These are phyloP conservation scores for Blastobotrys muscicola DNA, from an alignment of 805 yeast genomes.

Conservation along the genomic window DNA sequence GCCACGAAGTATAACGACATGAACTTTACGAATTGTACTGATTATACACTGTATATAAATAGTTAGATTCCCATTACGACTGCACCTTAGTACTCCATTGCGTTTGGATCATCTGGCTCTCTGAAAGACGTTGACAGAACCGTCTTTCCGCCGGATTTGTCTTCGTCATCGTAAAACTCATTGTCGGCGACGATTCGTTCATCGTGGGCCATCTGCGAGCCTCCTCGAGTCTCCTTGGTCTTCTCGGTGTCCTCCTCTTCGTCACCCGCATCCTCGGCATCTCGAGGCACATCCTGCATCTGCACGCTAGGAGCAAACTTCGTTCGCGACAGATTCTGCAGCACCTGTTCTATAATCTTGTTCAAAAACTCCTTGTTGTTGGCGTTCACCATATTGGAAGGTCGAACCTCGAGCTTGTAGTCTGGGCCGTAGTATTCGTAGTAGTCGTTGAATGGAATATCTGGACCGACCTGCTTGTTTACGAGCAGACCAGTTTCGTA, in stretches of 20 bases:
- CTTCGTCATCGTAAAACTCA: constrained; percentile 69
- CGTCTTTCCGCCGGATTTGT: constrained; percentile 29
- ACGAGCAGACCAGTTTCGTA: constrained; percentile 80
- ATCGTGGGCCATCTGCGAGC: constrained; percentile 79
- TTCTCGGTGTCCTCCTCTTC: constrained; percentile 74
- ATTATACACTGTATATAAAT: background rate
- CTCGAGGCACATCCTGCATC: constrained; percentile 79
- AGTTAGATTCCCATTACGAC: background rate
- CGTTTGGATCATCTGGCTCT: constrained; percentile 5
- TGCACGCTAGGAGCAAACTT: constrained; percentile 97
- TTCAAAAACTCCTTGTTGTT: constrained; percentile 87
- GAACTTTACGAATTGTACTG: background rate
- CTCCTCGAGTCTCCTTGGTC: constrained; percentile 85
- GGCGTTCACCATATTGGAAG: constrained; percentile 94
- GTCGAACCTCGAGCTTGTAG: constrained; percentile 87
- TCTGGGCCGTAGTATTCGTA: constrained; percentile 97
- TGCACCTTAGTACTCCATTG: constrained; percentile 8
- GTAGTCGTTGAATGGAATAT: constrained; percentile 87
- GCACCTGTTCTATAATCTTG: constrained; percentile 68
- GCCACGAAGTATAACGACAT: no score
- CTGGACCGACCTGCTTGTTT: constrained; percentile 42
- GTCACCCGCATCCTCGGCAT: constrained; percentile 78
- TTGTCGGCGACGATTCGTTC: constrained; percentile 57
- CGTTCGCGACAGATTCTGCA: constrained; percentile 75
- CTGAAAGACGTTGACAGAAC: constrained; percentile 6